Evolutionary conservation across 2,329 filamentous ascomycete species (phyloP), one percentile per base, ranked within the genome.

Genomic region (Trichoderma afroharzianum): DNA sequence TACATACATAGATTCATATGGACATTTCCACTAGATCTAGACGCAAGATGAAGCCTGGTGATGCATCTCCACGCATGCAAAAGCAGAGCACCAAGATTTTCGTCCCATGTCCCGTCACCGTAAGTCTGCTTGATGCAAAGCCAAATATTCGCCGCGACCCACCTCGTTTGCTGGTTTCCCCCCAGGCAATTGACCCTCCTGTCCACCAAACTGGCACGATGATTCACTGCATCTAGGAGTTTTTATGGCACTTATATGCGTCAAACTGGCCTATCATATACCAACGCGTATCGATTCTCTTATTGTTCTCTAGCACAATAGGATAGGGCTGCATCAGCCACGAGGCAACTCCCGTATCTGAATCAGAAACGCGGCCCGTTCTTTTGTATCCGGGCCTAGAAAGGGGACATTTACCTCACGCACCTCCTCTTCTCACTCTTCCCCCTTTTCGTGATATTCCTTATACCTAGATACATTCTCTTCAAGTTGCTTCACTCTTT

Each of bases 151-250:
- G 7, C 21, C 2, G 47, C 11, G 47, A 53, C 47, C 47, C 47
- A 53, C 64, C 36, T 28, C 26, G 55, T 68, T 32, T 47, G 26
- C 33, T 43, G 30, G 21, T 18, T 47, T 26, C 18, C 18, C 18
- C 36, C 26, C 8, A 53, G 24, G 7, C 28, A 21, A 18, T 11
- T 12, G 59, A 8, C 32, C 32, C n/a, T 68, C 9, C 39, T 62
- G 15, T 58, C 15, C 11, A 1, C 28, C 15, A 53, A 50, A 18
- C 24, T 36, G 36, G 57, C 32, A 28, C 66, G 21, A 69, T 69
- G 66, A 69, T 69, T 69, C 66, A 62, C 66, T 24, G 59, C 57
- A 53, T 43, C 57, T 30, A n/a, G 53, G 53, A 39, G 4, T 6
- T 55, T 32, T 33, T 18, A 26, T 28, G 28, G 15, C 55, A 21